These are phyloP conservation scores for Pholiota molesta DNA, from an alignment of 768 basidiomycete species.

Conservation along the genomic window DNA sequence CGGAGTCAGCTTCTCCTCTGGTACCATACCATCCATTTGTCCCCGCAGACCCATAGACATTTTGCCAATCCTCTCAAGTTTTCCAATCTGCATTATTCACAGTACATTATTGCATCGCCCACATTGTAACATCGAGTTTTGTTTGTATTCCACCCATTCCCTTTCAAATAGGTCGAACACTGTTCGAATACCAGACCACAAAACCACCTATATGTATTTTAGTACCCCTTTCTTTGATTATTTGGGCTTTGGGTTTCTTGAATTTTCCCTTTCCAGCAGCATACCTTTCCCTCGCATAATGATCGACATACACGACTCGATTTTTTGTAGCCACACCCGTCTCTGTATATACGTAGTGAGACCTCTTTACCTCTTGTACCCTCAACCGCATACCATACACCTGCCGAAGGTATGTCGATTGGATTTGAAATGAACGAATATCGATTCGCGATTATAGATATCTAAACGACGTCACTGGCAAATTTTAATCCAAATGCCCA, in stretches of 20 bases:
- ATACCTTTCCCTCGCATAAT: conserved; percentile 4
- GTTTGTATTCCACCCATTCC: not conserved
- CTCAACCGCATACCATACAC: not conserved
- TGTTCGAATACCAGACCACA: not conserved
- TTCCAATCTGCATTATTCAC: not conserved
- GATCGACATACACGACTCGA: conserved; percentile 11
- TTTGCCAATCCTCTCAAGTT: not conserved
- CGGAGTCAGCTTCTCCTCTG: not conserved
- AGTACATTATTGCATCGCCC: conserved; percentile 19
- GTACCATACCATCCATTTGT: not conserved
- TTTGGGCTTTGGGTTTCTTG: not conserved
- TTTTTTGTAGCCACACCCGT: conserved; percentile 9
- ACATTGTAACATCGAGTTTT: conserved; percentile 16
- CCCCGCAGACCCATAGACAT: not conserved
- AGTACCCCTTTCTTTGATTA: not conserved
- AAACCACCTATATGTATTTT: conserved; percentile 12
- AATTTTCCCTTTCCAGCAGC: not conserved
- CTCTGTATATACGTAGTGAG: conserved; percentile 26
- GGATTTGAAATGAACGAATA: too few species aligned
- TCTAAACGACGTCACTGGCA: not conserved
- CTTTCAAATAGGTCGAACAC: not conserved
- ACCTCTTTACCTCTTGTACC: conserved; percentile 9
- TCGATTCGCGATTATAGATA: not conserved
- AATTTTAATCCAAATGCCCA: not conserved
- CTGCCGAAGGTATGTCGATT: too few species aligned